A percentile compares a stretch with the other conserved stretches of the same genome.
These are phyloP conservation scores for Coniochaeta hoffmannii DNA, from an alignment of 2,329 filamentous ascomycete genomes.

Conservation along the genomic window DNA sequence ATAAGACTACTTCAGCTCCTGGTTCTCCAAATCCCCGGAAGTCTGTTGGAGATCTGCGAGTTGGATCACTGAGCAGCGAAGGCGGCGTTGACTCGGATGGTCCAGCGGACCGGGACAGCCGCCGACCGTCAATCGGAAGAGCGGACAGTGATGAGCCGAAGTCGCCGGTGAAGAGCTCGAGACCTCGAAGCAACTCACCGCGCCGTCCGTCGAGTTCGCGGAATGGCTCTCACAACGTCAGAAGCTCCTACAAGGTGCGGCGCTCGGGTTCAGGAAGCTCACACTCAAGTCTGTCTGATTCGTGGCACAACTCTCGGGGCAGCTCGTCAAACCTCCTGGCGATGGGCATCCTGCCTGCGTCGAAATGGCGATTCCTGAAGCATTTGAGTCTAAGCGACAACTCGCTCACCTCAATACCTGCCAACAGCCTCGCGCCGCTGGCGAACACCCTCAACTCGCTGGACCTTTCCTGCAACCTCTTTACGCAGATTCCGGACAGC, in stretches of 20 bases:
- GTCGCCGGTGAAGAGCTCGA: conserved; percentile 34
- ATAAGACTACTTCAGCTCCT: conserved; percentile 61
- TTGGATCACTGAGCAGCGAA: conserved; percentile 54
- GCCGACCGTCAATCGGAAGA: conserved; percentile 36
- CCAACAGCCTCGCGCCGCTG: conserved; percentile 69
- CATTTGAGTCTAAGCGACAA: conserved; percentile 92
- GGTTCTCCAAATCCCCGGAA: conserved; percentile 48
- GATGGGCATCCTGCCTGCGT: conserved; percentile 65
- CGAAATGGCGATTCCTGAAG: conserved; percentile 91
- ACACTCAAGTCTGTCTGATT: conserved; percentile 67
- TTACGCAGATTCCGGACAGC: conserved; percentile 90
- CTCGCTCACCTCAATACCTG: conserved; percentile 71
- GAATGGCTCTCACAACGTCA: conserved; percentile 59
- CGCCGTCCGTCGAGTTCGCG: conserved; percentile 68
- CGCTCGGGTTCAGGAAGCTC: conserved; percentile 91
- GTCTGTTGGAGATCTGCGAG: conserved; percentile 41
- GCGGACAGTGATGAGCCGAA: conserved; percentile 40
- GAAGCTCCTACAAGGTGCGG: conserved; percentile 66
- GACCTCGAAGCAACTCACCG: conserved; percentile 75
- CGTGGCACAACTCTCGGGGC: conserved; percentile 56
- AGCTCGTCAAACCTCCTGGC: conserved; percentile 73
- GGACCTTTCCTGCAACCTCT: conserved; percentile 87
- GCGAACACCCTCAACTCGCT: conserved; percentile 85
- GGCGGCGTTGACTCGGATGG: conserved; percentile 35
- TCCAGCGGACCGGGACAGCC: conserved; percentile 24